Base-by-base conservation (phyloP, 345 rosid genomes). In the Orychophragmus violaceus region DNA sequence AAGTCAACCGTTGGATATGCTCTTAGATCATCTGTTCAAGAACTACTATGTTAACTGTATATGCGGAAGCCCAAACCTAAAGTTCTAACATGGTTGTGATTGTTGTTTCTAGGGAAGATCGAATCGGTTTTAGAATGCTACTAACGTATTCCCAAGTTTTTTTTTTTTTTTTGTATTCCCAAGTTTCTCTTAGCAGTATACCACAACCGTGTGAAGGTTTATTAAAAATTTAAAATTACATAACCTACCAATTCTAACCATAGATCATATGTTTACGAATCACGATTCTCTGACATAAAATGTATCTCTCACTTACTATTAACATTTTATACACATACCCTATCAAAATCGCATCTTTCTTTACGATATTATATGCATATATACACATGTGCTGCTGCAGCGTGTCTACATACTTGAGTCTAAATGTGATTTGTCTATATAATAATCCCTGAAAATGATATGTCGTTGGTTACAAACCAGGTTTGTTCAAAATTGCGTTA, bases 381-480 rank as follows among this genome's bases (percentile, higher is more conserved):
- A 52, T 13, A 54, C 58, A 49, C 64, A 55, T 55, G 69, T 63
- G 69, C 64, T 17, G 8, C 42, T 45, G 57, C 39, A 63, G 23
- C 59, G 63, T 62, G 56, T 13, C 23, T 63, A 16, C 62, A 55
- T 22, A 25, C 41, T 62, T 71, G 69, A 71, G 57, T 70, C 75
- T 62, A 54, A 42, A 30, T 42, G 32, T 62, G 56, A 70, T 62
- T n/a, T 54, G 37, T 17, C 56, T 70, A 27, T 14, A 51, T 37
- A 37, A 60, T 22, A 5, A 29, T 52, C 25, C 66, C 25, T 69
- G 74, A 51, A n/a, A 18, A 59, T 29, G 52, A 70, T 70, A 70
- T 70, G 68, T 71, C 57, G 50, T 62, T 62, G 29, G 69, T 62
- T 62, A 54, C 22, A n/a, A n/a, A n/a, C n/a, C n/a, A n/a, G n/a